Evolutionary conservation across 768 basidiomycete genomes (phyloP), one percentile per base, ranked within the genome.

Genomic region (Termitomyces titanicus): DNA sequence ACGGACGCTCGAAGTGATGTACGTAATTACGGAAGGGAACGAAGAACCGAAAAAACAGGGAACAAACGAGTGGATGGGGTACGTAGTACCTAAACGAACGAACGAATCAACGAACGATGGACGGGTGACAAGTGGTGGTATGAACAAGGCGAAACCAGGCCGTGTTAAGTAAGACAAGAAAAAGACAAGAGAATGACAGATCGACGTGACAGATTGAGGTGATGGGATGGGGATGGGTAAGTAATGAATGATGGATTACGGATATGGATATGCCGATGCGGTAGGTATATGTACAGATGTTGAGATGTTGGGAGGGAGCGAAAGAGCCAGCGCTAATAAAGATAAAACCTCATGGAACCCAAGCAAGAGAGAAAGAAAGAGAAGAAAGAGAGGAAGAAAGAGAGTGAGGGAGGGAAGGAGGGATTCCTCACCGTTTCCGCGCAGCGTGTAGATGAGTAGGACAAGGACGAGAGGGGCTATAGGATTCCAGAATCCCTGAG

Each of bases 401-500:
- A 13, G 20, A 45, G 17, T 20, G 31, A n/a, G 11, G 18, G 15
- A 31, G 8, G 27, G 22, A 17, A 24, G 17, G 11, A 15, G 37
- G 15, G 53, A 24, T n/a, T 47, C 35, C 53, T 54, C 53, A 54
- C 53, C 53, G 10, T 12, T n/a, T 20, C 38, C 46, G 18, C 37
- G 29, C 25, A 54, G 22, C 18, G 29, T 17, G 8, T 18, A 40
- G 18, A 25, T 43, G n/a, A 33, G 42, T 15, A 17, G 2, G 20
- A 40, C 39, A 39, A 31, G 38, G 9, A 24, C 37, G 27, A 22
- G 29, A 31, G 37, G 25, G 31, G 37, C 24, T 55, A 59, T 51
- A 61, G 49, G 40, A 59, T 61, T 11, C 58, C 54, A 55, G 49
- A 59, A 29, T 62, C 59, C 42, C 60, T 56, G n/a, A 62, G 58